Evolutionary conservation across 176 grass and related monocot species (phyloP), one percentile per base, ranked within the genome.

Genomic region (Hsuehochloa calcarea): DNA sequence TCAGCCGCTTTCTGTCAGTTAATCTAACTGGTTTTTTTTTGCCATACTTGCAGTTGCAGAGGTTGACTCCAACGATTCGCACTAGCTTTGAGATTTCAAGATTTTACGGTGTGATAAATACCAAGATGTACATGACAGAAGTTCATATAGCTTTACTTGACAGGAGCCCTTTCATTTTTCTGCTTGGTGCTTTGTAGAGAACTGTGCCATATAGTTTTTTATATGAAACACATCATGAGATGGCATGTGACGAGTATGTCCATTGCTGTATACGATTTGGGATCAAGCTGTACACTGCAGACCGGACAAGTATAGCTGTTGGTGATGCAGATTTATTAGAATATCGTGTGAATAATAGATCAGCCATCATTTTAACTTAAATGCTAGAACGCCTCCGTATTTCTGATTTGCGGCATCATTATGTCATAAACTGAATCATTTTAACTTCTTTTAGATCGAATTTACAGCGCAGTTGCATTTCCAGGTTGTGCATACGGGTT

Each of bases 241-340:
- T 14, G 22, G 59, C 10, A 66, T 29, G 51, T 67, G 1, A 58
- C 16, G 17, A 29, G 14, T 14, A 19, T 38, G 27, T 49, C 9
- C 11, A 62, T 38, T n/a, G 51, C 4, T 61, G 69, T 81, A 59
- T 49, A 80, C 68, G 68, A 52, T 80, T 68, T 41, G 38, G 50
- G 47, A 58, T 49, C 1, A 14, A 20, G 26, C 31, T 59, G 64
- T 70, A 3, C 22, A 47, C 16, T 63, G 40, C 15, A 50, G 39
- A 69, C 20, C 1, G 1, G 20, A 64, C 35, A 79, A 71, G 80
- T 61, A 51, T 27, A 40, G 22, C 47, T 47, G 27, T 4, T 68
- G 23, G 66, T 68, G 49, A 38, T 79, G 27, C 4, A 59, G 64
- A 62, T 77, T 50, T 52, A 34, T 6, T 22, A 71, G 51, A 49